Evolutionary conservation across 257 asterid genomes (phyloP), one percentile per base, ranked within the genome.

Genomic region (Solanum habrochaites): DNA sequence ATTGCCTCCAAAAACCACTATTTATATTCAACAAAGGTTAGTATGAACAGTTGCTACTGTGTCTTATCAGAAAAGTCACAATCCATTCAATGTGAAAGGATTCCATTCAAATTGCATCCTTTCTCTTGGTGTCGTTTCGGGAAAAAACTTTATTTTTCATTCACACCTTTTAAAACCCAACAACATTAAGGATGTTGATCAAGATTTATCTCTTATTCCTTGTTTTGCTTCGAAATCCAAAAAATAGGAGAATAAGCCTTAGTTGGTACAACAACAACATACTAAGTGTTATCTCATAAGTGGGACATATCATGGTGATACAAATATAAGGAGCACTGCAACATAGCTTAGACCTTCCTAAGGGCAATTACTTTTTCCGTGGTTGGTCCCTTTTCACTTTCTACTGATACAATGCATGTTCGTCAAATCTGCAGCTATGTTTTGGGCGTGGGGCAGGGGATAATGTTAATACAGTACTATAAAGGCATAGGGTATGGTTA

Each of bases 1-100:
- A 89, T 97, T 98, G 86, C 98, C 99, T 83, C 99, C 98, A 86
- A 94, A 97, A 74, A 95, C 89, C 86, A 95, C 64, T 56, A 56
- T 56, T 56, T 56, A 56, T 56, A 56, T 10, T 56, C 64, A 56
- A 56, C 64, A 56, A 56, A 56, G 64, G 43, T 11, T 18, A 56
- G 64, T 56, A 56, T 56, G 64, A 56, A 7, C 64, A 56, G 64
- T 56, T 56, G 64, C 64, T 56, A 56, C 0, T 56, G n/a, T 56
- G 64, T 10, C n/a, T 56, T 56, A 18, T 56, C n/a, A 23, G 11
- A 56, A 56, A 56, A 56, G n/a, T 56, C 64, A 18, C 62, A 52
- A 52, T 18, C 62, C 62, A 52, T 52, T 52, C 62, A 52, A 52
- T 52, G 62, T 52, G n/a, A 52, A 52, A 52, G n/a, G 1, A n/a